phyloP scores from a whole-genome alignment of 75 land plant species.

The Picea sitchensis region DNA sequence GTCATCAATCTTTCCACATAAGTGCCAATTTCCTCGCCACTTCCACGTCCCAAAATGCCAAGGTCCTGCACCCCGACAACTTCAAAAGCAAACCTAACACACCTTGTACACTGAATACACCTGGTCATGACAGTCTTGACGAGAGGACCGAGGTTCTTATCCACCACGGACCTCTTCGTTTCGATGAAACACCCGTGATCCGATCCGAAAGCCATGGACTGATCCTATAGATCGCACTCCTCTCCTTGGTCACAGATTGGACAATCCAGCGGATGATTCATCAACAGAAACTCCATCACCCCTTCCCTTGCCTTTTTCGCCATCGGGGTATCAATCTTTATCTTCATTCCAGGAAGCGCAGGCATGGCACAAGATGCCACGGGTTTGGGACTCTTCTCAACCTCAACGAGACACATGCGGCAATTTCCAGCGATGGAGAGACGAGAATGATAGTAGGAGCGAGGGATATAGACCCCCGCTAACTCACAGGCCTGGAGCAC shows the following conservation, averaged over 20 bases:
- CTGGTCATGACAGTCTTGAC: too few relatives aligned
- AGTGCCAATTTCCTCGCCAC: too few relatives aligned
- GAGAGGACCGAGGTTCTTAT: too few relatives aligned
- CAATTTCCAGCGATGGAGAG: constrained; percentile 98
- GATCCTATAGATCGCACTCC: too few relatives aligned
- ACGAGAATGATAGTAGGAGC: constrained; percentile 86
- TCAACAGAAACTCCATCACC: constrained; percentile 19
- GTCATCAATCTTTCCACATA: too few relatives aligned
- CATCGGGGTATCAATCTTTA: constrained; percentile 88
- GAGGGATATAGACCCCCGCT: constrained; percentile 88
- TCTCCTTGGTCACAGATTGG: constrained; percentile 46
- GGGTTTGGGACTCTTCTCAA: constrained; percentile 97
- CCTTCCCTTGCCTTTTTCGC: constrained; percentile 96
- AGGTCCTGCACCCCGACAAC: too few relatives aligned
- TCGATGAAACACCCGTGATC: too few relatives aligned
- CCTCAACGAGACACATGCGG: constrained; percentile 97
- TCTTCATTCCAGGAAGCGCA: constrained; percentile 97
- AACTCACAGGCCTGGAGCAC: constrained; percentile 97
- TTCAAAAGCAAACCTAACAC: too few relatives aligned
- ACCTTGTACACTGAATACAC: too few relatives aligned
- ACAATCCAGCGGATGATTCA: constrained; percentile 97
- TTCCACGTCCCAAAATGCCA: too few relatives aligned
- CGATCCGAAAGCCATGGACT: too few relatives aligned
- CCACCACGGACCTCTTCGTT: too few relatives aligned
- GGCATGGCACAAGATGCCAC: constrained; percentile 99